Evolutionary conservation across 441 rosid species (phyloP), one percentile per base, ranked within the genome.

Genomic region (Gossypium davidsonii): DNA sequence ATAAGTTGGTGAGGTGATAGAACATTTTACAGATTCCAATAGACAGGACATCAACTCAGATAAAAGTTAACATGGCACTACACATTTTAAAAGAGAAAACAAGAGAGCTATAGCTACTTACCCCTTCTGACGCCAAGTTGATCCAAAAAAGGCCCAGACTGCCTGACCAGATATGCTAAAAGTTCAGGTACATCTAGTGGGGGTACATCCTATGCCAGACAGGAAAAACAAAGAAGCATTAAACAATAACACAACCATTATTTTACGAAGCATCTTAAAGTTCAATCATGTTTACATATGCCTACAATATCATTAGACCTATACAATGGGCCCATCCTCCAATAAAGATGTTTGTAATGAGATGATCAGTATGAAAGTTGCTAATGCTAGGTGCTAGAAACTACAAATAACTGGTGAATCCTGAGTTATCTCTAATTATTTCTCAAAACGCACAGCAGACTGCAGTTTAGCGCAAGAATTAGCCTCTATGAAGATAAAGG

Each of bases 151-250:
- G 97, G 94, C 71, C 79, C 97, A 34, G 97, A 92, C 67, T 91
- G 97, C 76, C 93, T 88, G 77, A 91, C 97, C 85, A 94, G 84
- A 83, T 82, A 85, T 64, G 97, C 98, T 67, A 94, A 80, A 74
- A 94, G 96, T 78, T 94, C 98, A 7, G 97, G 85, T 14, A 89
- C 91, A 80, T 94, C 97, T 82, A 94, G 72, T 14, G 98, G 97
- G 0, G 86, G 94, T 15, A 94, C 94, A 55, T 89, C 94, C 98
- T 94, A 68, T 64, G 79, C 71, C 67, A 42, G 44, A 65, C 15
- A 51, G 51, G 58, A 62, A 72, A 69, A 6, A 26, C 46, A 2
- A 18, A 31, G 34, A 70, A 58, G 67, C 65, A 72, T 28, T 80
- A 34, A 77, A 68, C 34, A 61, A 26, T 10, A 44, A 8, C 37